Conservation (phyloP, 78 protist genomes). For the Creolimax fragrantissima region DNA sequence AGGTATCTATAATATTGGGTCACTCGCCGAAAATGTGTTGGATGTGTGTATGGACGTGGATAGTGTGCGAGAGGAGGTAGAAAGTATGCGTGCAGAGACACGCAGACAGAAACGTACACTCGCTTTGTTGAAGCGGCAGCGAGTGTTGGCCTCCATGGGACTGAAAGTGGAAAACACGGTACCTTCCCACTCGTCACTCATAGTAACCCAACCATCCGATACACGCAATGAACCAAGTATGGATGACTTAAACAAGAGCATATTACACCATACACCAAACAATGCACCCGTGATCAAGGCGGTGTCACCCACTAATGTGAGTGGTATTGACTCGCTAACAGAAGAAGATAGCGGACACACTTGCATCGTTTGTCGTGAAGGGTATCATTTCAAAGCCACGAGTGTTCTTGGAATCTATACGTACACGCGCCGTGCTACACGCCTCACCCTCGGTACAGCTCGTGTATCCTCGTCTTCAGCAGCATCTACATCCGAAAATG, state of each 20-base stretch:
- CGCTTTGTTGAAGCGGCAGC: constrained; percentile 49
- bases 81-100: constrained; percentile 30
- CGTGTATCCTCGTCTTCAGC: background rate
- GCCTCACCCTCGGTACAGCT: no score
- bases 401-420: constrained; percentile 66
- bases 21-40: constrained; percentile 48
- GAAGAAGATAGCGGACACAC: constrained; percentile 59
- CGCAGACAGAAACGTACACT: constrained; percentile 28
- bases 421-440: constrained; percentile 13
- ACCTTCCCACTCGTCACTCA: no score
- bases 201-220: no score
- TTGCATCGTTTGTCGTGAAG: constrained; percentile 78
- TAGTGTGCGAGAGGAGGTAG: constrained; percentile 1
- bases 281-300: no score
- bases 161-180: no score
- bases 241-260: no score
- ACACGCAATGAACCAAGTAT: no score
- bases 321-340: constrained; percentile 40
- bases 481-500: no score
- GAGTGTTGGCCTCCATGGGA: constrained; percentile 41
- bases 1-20: constrained; percentile 38
- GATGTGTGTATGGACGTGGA: constrained; percentile 30
- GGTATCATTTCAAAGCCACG: constrained; percentile 40
- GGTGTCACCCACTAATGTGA: no score
- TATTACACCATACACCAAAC: no score